Conservation (phyloP, 2,329 filamentous ascomycete genomes). For the Basipetospora chlamydospora region DNA sequence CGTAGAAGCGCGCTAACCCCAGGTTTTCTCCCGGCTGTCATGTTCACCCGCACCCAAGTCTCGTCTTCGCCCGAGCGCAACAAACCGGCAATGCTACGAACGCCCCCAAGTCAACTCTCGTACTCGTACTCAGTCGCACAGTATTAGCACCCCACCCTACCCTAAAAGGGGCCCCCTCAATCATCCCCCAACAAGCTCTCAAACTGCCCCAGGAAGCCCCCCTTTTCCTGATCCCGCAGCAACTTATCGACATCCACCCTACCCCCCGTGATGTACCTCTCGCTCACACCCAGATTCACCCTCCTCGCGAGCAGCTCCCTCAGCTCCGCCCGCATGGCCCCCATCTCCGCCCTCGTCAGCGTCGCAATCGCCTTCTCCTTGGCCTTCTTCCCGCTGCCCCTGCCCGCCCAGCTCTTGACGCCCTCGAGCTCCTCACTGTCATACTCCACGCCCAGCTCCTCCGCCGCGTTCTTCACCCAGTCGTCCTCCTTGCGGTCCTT, state of each 20-base stretch:
- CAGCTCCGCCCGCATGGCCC: conserved; percentile 55
- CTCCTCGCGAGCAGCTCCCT: conserved; percentile 54
- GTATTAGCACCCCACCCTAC: no score
- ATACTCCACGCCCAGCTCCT: conserved; percentile 88
- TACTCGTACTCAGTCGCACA: no score
- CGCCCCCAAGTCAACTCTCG: no score
- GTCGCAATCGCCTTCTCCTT: conserved; percentile 57
- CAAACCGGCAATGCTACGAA: no score
- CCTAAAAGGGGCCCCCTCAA: conserved; percentile 9
- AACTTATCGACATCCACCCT: conserved; percentile 70
- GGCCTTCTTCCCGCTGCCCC: conserved; percentile 58
- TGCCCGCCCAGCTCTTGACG: conserved; percentile 46
- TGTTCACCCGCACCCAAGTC: no score
- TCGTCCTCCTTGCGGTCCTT: conserved; percentile 72
- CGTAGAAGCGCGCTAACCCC: no score
- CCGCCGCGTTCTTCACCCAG: conserved; percentile 71
- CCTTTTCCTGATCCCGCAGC: conserved; percentile 44
- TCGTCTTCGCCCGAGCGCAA: no score
- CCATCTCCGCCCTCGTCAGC: conserved; percentile 61
- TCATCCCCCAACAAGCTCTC: conserved; percentile 23
- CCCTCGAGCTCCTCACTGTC: conserved; percentile 79
- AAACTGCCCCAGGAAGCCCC: conserved; percentile 48
- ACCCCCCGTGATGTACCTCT: conserved; percentile 71
- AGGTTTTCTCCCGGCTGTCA: no score
- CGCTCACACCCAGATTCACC: conserved; percentile 78